Evolutionary conservation across 2,329 filamentous ascomycete species (phyloP).

Genomic region (Geoglossum cookeanum): DNA sequence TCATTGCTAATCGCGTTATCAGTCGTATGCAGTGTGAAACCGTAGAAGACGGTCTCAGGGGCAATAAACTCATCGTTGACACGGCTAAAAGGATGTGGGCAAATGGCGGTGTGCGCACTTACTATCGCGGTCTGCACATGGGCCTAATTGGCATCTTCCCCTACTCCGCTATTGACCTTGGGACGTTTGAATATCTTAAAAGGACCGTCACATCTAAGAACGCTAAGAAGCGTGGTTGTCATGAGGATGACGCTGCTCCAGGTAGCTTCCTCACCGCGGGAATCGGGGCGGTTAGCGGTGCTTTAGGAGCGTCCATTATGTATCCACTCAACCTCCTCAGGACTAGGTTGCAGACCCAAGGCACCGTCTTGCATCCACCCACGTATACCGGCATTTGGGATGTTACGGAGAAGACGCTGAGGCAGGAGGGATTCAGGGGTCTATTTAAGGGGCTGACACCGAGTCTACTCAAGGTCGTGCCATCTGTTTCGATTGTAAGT

Average conservation of each 20-base stretch:
- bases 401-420: slow-evolving; percentile 65
- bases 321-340: slow-evolving; percentile 90
- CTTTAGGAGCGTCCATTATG: slow-evolving; percentile 79
- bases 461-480: slow-evolving; percentile 89
- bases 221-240: slow-evolving; percentile 46
- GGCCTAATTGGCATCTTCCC: slow-evolving; percentile 93
- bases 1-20: slow-evolving; percentile 8
- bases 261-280: slow-evolving; percentile 70
- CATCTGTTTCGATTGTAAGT: slow-evolving; percentile 64
- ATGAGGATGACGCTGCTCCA: slow-evolving; percentile 66
- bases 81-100: slow-evolving; percentile 78
- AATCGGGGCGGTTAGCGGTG: slow-evolving; percentile 81
- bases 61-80: slow-evolving; percentile 61
- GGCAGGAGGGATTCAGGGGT: slow-evolving; percentile 65
- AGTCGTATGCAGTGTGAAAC: slow-evolving; percentile 86
- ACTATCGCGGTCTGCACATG: slow-evolving; percentile 86
- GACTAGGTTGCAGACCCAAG: slow-evolving; percentile 83
- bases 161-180: slow-evolving; percentile 90
- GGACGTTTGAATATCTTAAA: slow-evolving; percentile 88
- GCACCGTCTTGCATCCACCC: slow-evolving; percentile 73
- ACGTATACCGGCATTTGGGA: slow-evolving; percentile 87
- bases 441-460: slow-evolving; percentile 91
- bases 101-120: slow-evolving; percentile 52
- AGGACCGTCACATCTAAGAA: slow-evolving; percentile 49
- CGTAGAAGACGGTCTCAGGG: slow-evolving; percentile 64